Conservation (phyloP, 768 basidiomycete genomes). For the Naganishia antarctica region DNA sequence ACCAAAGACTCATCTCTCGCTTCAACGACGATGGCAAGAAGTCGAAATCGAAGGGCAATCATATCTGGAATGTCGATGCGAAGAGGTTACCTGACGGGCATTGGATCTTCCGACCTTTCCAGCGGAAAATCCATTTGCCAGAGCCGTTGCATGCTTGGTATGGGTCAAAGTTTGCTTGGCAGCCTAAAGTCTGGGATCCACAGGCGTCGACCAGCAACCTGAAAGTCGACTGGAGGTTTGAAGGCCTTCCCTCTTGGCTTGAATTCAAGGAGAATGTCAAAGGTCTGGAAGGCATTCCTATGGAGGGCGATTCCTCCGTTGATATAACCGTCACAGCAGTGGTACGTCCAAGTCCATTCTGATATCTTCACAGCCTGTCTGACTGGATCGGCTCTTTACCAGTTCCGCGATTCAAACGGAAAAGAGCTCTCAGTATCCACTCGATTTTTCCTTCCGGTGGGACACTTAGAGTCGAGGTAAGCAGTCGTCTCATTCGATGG, state of each 20-base stretch:
- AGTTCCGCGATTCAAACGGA: conserved; percentile 11
- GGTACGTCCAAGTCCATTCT: conserved; percentile 50
- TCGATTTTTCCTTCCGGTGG: conserved; percentile 5
- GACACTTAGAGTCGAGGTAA: conserved; percentile 8
- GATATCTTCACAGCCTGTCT: background rate
- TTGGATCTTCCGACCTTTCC: conserved; percentile 85
- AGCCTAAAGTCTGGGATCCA: conserved; percentile 93
- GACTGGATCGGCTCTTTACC: no score
- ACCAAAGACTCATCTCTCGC: conserved; percentile 79
- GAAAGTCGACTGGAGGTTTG: conserved; percentile 61
- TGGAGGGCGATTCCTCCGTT: conserved; percentile 67
- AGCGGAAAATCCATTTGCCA: conserved; percentile 76
- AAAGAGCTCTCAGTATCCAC: conserved; percentile 15
- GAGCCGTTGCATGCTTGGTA: conserved; percentile 68
- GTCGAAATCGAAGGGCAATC: conserved; percentile 97
- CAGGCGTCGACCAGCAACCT: conserved; percentile 78
- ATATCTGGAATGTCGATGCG: conserved; percentile 99
- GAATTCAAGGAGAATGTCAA: conserved; percentile 67
- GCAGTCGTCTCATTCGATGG: no score
- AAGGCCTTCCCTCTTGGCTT: conserved; percentile 81
- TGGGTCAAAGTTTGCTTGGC: conserved; percentile 73
- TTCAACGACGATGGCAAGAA: conserved; percentile 99
- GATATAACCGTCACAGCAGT: conserved; percentile 71
- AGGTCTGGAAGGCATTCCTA: conserved; percentile 68
- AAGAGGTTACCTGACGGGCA: conserved; percentile 61